Percentiles rank a stretch among this genome's conserved stretches.
Evolutionary conservation across 495 filamentous ascomycete genomes (phyloP).

Genomic region (Wilcoxina mikolae): DNA sequence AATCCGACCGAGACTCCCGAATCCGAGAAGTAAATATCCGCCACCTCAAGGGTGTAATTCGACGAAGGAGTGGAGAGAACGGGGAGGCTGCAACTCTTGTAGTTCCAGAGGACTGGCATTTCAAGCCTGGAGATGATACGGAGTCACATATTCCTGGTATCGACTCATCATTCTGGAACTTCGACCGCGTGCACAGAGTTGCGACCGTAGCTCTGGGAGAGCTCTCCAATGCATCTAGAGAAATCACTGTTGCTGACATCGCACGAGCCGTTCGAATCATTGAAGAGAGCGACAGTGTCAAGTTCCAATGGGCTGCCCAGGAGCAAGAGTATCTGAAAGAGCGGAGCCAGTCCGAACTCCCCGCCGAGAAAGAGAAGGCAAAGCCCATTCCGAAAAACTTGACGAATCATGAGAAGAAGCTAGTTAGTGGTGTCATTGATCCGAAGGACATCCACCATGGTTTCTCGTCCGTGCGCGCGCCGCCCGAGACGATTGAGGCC

Average conservation of each 20-base stretch:
- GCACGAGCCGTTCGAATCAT: constrained; percentile 32
- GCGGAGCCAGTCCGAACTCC: constrained; percentile 8
- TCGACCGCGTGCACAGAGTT: constrained; percentile 47
- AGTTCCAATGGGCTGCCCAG: constrained; percentile 31
- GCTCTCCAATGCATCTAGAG: constrained; percentile 12
- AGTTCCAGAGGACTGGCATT: constrained; percentile 20
- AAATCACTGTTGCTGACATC: constrained; percentile 28
- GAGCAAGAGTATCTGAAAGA: constrained; percentile 27
- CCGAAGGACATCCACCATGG: constrained; percentile 68
- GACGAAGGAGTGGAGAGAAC: constrained; percentile 24
- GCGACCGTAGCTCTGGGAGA: constrained; percentile 45
- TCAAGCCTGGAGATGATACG: constrained; percentile 7
- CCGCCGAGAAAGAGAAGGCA: constrained; percentile 20
- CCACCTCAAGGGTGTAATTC: constrained; percentile 51
- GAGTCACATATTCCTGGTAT: constrained; percentile 30
- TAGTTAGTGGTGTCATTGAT: constrained; percentile 69
- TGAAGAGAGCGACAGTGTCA: constrained; percentile 34
- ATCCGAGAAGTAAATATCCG: constrained; percentile 52
- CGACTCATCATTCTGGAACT: constrained; percentile 41
- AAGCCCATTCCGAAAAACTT: constrained; percentile 39
- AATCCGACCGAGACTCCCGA: constrained; percentile 34
- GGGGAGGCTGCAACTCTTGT: constrained; percentile 14
- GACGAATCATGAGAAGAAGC: constrained; percentile 64
- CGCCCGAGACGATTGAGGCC: constrained; percentile 69
- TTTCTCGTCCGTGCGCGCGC: constrained; percentile 70